Evolutionary conservation across 805 yeast genomes (phyloP).

Genomic region (Priceomyces haplophilus): DNA sequence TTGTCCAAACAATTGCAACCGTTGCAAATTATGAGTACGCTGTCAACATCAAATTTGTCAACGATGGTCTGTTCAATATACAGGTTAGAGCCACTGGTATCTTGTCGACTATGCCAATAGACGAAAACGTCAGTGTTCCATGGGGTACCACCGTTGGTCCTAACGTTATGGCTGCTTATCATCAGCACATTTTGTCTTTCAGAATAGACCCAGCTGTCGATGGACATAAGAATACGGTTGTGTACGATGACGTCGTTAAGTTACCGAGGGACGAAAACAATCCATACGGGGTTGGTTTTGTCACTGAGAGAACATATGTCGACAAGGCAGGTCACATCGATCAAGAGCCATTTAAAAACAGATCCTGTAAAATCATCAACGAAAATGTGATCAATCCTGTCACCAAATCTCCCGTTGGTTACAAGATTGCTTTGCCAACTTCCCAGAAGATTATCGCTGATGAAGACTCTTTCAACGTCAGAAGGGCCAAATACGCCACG

Average conservation of each 20-base stretch:
- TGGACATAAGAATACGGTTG: conserved; percentile 74
- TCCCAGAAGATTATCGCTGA: conserved; percentile 72
- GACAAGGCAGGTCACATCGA: conserved; percentile 72
- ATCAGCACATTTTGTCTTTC: conserved; percentile 75
- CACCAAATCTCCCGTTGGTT: conserved; percentile 71
- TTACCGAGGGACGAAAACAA: conserved; percentile 53
- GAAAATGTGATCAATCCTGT: conserved; percentile 68
- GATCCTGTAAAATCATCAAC: conserved; percentile 72
- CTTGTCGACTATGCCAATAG: conserved; percentile 79
- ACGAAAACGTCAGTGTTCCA: conserved; percentile 61
- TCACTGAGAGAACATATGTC: conserved; percentile 57
- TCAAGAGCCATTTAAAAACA: conserved; percentile 71
- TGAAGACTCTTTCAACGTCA: conserved; percentile 58
- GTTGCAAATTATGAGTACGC: conserved; percentile 84
- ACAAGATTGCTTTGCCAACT: conserved; percentile 71
- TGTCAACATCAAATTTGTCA: conserved; percentile 67
- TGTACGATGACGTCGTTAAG: conserved; percentile 64
- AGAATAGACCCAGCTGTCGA: conserved; percentile 82
- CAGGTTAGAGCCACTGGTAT: conserved; percentile 87
- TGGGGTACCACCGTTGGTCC: conserved; percentile 79
- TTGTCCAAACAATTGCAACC: conserved; percentile 77
- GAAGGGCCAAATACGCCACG: conserved; percentile 73
- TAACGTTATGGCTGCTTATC: conserved; percentile 79
- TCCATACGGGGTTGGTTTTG: conserved; percentile 69
- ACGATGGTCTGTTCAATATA: conserved; percentile 73